These are phyloP conservation scores for Coemansia sp. DNA, from an alignment of 192 early-diverging fungal genomes.

Conservation along the genomic window DNA sequence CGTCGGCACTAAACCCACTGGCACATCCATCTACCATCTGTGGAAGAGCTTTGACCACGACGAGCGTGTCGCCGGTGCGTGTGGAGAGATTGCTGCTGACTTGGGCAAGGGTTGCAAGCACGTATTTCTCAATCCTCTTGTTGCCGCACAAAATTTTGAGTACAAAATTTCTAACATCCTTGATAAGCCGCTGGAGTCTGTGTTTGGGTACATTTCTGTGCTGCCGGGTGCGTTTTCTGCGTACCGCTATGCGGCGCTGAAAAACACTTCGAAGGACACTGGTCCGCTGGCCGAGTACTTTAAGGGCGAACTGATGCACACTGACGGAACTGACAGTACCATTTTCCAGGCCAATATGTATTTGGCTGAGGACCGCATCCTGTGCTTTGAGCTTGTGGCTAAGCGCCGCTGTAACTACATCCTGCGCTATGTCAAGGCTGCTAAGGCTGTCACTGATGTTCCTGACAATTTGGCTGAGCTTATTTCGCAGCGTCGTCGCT, in stretches of 20 bases:
- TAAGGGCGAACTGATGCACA: slow-evolving; percentile 87
- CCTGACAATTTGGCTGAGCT: slow-evolving; percentile 87
- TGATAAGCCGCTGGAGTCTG: slow-evolving; percentile 93
- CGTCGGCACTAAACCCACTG: slow-evolving; percentile 86
- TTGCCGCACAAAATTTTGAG: slow-evolving; percentile 96
- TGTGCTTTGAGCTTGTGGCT: slow-evolving; percentile 92
- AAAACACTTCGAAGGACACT: slow-evolving; percentile 60
- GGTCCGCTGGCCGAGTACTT: slow-evolving; percentile 84
- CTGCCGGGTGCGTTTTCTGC: slow-evolving; percentile 96
- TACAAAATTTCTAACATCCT: slow-evolving; percentile 98
- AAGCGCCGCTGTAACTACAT: slow-evolving; percentile 76
- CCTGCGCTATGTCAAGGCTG: slow-evolving; percentile 83
- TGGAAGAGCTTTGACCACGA: slow-evolving; percentile 91
- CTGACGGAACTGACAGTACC: slow-evolving; percentile 62
- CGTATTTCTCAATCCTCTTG: slow-evolving; percentile 76
- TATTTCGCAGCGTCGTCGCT: slow-evolving; percentile 94
- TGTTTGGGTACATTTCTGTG: slow-evolving; percentile 94
- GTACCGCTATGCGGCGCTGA: slow-evolving; percentile 83
- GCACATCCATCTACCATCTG: slow-evolving; percentile 83
- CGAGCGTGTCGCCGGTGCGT: slow-evolving; percentile 83
- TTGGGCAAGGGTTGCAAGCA: slow-evolving; percentile 70
- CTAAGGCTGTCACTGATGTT: slow-evolving; percentile 92
- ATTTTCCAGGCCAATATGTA: slow-evolving; percentile 94
- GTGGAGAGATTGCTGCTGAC: slow-evolving; percentile 90
- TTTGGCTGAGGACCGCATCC: slow-evolving; percentile 86